Conservation (phyloP, 208 protist species). For the Trypanosoma scelopori region DNA sequence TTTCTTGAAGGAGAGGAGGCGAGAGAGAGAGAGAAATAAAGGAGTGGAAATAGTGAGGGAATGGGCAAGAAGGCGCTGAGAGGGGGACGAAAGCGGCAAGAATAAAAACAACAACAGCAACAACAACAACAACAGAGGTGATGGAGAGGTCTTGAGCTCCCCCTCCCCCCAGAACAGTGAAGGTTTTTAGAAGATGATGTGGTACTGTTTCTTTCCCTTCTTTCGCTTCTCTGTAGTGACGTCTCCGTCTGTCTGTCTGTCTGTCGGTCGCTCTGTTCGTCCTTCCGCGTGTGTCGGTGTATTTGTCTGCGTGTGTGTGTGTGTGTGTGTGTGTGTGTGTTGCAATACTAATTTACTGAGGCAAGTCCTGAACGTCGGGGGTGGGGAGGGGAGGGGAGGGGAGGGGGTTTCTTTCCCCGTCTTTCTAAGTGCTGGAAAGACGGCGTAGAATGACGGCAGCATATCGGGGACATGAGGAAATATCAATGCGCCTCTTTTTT, state of each 20-base stretch:
- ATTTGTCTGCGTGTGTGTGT: neutral
- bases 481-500: too few relatives aligned
- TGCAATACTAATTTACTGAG: neutral
- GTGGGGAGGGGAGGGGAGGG: too few relatives aligned
- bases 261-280: too few relatives aligned
- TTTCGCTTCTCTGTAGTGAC: neutral
- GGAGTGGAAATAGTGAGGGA: neutral
- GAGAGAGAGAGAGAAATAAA: slow-evolving; percentile 3
- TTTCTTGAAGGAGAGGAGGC: slow-evolving; percentile 1
- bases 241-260: too few relatives aligned
- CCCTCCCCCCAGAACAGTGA: neutral
- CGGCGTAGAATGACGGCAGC: neutral
- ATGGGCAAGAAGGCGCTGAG: neutral
- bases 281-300: too few relatives aligned
- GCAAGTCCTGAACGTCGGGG: too few relatives aligned
- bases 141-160: neutral
- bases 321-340: neutral
- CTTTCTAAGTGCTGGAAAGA: neutral
- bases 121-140: neutral
- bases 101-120: slow-evolving; percentile 3
- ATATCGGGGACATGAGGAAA: too few relatives aligned
- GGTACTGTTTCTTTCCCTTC: slow-evolving; percentile 6
- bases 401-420: too few relatives aligned
- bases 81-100: neutral
- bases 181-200: neutral